Evolutionary conservation across 805 yeast species (phyloP), one percentile per base, ranked within the genome.

Genomic region (Candida awuae): DNA sequence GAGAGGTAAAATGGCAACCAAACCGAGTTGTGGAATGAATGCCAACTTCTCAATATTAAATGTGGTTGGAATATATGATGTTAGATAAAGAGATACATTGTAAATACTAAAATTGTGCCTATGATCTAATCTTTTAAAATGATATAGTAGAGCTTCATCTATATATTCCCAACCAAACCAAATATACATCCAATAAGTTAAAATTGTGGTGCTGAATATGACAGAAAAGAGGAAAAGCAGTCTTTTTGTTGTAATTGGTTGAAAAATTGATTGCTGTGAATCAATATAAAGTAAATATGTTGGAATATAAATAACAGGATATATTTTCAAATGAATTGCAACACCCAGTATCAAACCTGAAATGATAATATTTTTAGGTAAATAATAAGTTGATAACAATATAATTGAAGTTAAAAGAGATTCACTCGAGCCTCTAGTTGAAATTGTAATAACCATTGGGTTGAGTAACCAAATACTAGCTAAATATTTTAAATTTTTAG

Each of bases 71-170:
- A 48, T 36, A 14, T 67, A 66, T 2, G 87, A 78, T 33, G 71
- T 70, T 54, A 71, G 74, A 56, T 82, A 83, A 29, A 92, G 63
- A 17, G 80, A 64, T 10, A 85, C 64, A 56, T 88, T 84, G 71
- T 88, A 92, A 2, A 88, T 66, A 4, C 95, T 84, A 55, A 92
- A 92, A 60, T 92, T 92, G 61, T 92, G 98, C 34, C 98, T 74
- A 59, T 92, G 98, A 58, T 92, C 98, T 4, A 85, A 60, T 44
- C 98, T 67, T 8, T 74, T 67, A 30, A 90, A 62, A 58, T 90
- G 98, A 56, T 90, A 88, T 4, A 86, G 54, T 55, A 84, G 87
- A 0, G 96, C 72, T 50, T 90, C 84, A 30, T 75, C 65, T 10
- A 92, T 43, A 54, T 80, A 90, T 46, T 84, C 90, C 34, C 62